Conservation (phyloP, 2,329 filamentous ascomycete species). For the Pseudomassariella vexata region DNA sequence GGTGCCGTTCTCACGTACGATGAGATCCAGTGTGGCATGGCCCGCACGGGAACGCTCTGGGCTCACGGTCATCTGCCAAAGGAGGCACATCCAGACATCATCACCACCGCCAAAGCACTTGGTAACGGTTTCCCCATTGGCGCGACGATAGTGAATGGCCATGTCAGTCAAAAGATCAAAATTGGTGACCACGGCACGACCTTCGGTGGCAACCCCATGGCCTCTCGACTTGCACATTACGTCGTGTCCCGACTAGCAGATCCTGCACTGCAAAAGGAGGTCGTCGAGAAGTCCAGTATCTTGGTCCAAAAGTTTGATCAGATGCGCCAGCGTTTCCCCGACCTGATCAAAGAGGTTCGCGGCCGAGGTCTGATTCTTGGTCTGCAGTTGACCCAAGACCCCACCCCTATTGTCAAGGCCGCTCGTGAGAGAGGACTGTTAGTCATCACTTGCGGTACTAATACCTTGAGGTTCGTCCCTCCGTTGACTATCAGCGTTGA, state of each 20-base stretch:
- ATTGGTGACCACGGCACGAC: constrained; percentile 88
- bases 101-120: constrained; percentile 92
- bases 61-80: constrained; percentile 68
- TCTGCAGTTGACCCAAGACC: constrained; percentile 72
- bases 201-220: constrained; percentile 88
- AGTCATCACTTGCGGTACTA: constrained; percentile 87
- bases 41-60: constrained; percentile 85
- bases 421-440: constrained; percentile 82
- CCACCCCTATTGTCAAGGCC: constrained; percentile 69
- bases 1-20: constrained; percentile 89
- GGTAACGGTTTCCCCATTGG: constrained; percentile 96
- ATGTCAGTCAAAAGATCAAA: constrained; percentile 61
- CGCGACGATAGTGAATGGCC: constrained; percentile 58
- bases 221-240: constrained; percentile 77
- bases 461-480: constrained; percentile 89
- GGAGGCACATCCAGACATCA: constrained; percentile 84
- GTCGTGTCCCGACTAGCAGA: constrained; percentile 74
- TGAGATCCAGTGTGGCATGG: constrained; percentile 93
- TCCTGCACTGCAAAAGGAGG: constrained; percentile 60
- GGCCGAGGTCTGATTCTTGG: constrained; percentile 84
- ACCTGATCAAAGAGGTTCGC: constrained; percentile 70
- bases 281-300: constrained; percentile 57
- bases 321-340: constrained; percentile 50
- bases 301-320: constrained; percentile 42
- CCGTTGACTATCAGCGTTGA: constrained; percentile 73